Percentiles rank a stretch among this genome's conserved stretches.
Evolutionary conservation across 768 basidiomycete species (phyloP).

Genomic region (Paxillus rubicundulus): DNA sequence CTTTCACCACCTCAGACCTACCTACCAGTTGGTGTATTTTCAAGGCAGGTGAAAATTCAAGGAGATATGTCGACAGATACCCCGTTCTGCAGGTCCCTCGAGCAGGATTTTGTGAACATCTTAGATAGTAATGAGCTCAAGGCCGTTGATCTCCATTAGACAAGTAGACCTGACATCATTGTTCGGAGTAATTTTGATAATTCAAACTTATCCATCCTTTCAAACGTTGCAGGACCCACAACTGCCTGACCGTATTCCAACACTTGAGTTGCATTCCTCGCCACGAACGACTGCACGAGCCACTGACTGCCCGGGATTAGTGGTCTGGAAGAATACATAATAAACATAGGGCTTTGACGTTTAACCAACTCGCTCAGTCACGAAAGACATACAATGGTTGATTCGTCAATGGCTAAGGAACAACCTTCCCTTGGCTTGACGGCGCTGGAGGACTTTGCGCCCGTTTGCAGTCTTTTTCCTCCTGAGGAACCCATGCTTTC

Average conservation of each 20-base stretch:
- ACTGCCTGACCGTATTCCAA: too few species aligned
- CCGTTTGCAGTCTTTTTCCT: slow-evolving; percentile 68
- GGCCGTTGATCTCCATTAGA: slow-evolving; percentile 20
- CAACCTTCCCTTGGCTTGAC: slow-evolving; percentile 73
- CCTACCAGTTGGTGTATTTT: slow-evolving; percentile 8
- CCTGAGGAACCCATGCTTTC: slow-evolving; percentile 88
- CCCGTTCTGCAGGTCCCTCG: slow-evolving; percentile 11
- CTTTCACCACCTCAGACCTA: slow-evolving; percentile 57
- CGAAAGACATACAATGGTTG: slow-evolving; percentile 10
- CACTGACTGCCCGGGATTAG: too few species aligned
- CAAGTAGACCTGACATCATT: too few species aligned
- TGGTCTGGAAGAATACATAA: too few species aligned
- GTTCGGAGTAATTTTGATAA: too few species aligned
- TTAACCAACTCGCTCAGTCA: not conserved
- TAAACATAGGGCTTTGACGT: too few species aligned
- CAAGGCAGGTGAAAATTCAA: slow-evolving; percentile 6
- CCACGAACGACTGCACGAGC: too few species aligned
- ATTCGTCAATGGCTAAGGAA: slow-evolving; percentile 69
- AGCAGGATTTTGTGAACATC: slow-evolving; percentile 10
- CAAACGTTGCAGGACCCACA: too few species aligned
- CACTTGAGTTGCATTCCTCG: too few species aligned
- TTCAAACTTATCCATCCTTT: too few species aligned
- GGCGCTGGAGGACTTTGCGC: slow-evolving; percentile 66
- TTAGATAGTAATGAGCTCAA: slow-evolving; percentile 24
- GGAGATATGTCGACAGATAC: not conserved